Evolutionary conservation across 179 eudicot species (phyloP), one percentile per base, ranked within the genome.

Genomic region (Camellia oleifera): DNA sequence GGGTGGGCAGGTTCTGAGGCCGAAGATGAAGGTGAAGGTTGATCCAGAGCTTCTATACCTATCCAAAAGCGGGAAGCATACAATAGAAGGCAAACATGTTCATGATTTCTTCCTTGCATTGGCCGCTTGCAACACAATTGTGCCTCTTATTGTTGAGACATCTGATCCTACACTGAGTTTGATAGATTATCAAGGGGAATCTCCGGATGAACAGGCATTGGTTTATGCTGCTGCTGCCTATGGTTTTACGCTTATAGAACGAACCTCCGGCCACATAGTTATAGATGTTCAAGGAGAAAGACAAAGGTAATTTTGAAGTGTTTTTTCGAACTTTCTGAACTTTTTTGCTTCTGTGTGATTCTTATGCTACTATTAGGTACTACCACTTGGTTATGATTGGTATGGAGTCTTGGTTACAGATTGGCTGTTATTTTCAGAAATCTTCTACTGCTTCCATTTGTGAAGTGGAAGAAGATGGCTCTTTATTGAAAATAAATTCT

Each of bases 161-260:
- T 77, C 91, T 46, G 95, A 91, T 83, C 84, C 97, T 75, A 68
- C 84, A 77, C 78, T 81, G 80, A 90, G 83, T 82, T 66, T 88
- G 64, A 83, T 97, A 83, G 99, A 97, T 78, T 97, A 97, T 83
- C 99, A 97, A 76, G 99, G 99, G n/a, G 99, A 97, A 84, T 97
- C 99, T 79, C 99, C 99, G n/a, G 99, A 97, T 86, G 99, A 97
- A 83, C 99, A 97, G 86, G 98, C 99, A 66, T 81, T 97, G 88
- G 98, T 90, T 78, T 97, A 88, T 89, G 98, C 99, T 77, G 99
- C 99, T 79, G 99, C 99, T 74, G 89, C 98, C 9, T 92, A 94
- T 82, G 99, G 99, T 71, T 94, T 87, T 81, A 87, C 88, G 92
- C 98, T 97, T 42, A 78, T 94, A 40, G 98, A 97, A 79, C 87